Percentiles rank a stretch among this genome's conserved stretches.
phyloP scores from a whole-genome alignment of 1,139 yeast genomes.

The Tardiomyces blankii region DNA sequence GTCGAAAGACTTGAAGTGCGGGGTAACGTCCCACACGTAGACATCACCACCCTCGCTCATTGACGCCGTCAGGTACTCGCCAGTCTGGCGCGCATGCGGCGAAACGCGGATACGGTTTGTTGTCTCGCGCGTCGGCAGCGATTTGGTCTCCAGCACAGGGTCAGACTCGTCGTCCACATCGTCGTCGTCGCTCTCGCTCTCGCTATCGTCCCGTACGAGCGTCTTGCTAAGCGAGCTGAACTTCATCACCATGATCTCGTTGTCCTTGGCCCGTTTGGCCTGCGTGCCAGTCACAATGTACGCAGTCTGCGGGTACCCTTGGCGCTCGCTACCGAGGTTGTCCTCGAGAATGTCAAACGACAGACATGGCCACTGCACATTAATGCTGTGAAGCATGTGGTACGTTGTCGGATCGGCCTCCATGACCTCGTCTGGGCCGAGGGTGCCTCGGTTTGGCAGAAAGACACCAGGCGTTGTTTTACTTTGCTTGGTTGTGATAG shows the following conservation, averaged over 20 bases:
- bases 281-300: conserved; percentile 90
- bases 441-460: conserved; percentile 73
- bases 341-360: conserved; percentile 88
- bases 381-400: conserved; percentile 91
- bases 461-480: conserved; percentile 34
- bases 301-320: conserved; percentile 80
- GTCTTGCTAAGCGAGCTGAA: conserved; percentile 77
- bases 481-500: conserved; percentile 6
- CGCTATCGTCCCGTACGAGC: conserved; percentile 65
- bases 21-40: conserved; percentile 64
- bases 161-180: conserved; percentile 63
- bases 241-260: conserved; percentile 77
- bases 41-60: conserved; percentile 91
- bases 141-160: conserved; percentile 80
- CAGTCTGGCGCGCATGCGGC: conserved; percentile 65
- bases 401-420: conserved; percentile 96
- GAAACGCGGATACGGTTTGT: conserved; percentile 84
- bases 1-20: conserved; percentile 76
- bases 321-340: conserved; percentile 73
- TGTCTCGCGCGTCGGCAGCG: conserved; percentile 65
- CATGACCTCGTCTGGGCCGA: conserved; percentile 91
- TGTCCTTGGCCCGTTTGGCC: conserved; percentile 78
- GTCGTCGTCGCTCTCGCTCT: conserved; percentile 60
- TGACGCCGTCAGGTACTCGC: conserved; percentile 79
- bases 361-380: conserved; percentile 94